Percentiles rank a stretch among this genome's conserved stretches.
Evolutionary conservation across 441 rosid genomes (phyloP).

Genomic region (Pelargonium cotyledonis): DNA sequence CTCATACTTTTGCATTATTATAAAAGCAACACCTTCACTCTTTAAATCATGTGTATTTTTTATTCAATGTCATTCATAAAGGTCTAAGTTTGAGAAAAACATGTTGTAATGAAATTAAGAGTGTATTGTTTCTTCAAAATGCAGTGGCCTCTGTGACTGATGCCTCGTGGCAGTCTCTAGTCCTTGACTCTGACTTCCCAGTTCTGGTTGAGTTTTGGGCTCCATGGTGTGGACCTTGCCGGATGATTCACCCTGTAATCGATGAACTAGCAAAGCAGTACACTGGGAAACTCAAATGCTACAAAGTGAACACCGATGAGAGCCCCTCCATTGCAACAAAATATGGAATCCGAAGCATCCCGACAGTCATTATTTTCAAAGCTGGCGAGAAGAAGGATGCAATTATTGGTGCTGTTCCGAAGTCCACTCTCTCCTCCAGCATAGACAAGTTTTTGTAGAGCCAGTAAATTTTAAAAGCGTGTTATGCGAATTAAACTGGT

Average conservation of each 20-base stretch:
- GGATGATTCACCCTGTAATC: constrained; percentile 69
- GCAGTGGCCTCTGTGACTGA: constrained; percentile 58
- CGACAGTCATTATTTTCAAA: constrained; percentile 79
- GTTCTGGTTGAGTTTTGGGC: constrained; percentile 95
- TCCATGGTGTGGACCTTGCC: constrained; percentile 57
- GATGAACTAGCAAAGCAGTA: constrained; percentile 67
- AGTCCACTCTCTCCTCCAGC: constrained; percentile 57
- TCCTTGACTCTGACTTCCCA: constrained; percentile 57
- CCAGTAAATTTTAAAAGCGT: constrained; percentile 11
- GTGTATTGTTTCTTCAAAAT: constrained; percentile 17
- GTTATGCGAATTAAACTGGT: constrained; percentile 10
- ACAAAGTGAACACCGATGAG: constrained; percentile 89
- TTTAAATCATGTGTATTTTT: not conserved
- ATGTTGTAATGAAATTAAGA: not conserved
- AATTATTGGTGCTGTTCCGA: constrained; percentile 83
- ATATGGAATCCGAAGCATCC: constrained; percentile 86
- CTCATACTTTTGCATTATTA: not conserved
- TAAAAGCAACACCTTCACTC: not conserved
- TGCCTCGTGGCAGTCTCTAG: constrained; percentile 62
- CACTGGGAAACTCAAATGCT: constrained; percentile 76
- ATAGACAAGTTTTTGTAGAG: constrained; percentile 68
- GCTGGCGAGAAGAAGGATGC: constrained; percentile 87
- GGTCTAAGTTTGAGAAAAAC: too few species aligned
- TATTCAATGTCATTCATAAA: too few species aligned
- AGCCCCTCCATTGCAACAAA: constrained; percentile 57